Evolutionary conservation across 2,329 filamentous ascomycete species (phyloP).

Genomic region (Ceratocystiopsis sp.): DNA sequence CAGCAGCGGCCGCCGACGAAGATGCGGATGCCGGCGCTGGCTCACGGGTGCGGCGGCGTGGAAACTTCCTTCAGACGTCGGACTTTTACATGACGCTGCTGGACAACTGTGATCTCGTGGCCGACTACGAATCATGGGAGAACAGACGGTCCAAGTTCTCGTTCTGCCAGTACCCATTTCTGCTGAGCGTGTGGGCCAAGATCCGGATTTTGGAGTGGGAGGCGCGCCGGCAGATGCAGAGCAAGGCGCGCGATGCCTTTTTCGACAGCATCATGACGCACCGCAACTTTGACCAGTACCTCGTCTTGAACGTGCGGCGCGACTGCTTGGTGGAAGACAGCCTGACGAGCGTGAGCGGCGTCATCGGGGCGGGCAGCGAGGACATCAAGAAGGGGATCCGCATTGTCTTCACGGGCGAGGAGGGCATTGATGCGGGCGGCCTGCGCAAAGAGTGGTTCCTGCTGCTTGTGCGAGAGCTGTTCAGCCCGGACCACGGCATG

Average conservation of each 20-base stretch:
- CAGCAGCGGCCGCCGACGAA: constrained; percentile 11
- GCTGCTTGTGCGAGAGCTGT: constrained; percentile 72
- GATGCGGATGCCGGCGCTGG: constrained; percentile 15
- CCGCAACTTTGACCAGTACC: constrained; percentile 57
- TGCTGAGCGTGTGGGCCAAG: constrained; percentile 83
- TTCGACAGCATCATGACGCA: constrained; percentile 74
- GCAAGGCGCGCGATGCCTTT: constrained; percentile 74
- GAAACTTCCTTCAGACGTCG: constrained; percentile 59
- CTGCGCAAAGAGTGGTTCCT: constrained; percentile 91
- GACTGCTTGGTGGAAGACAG: constrained; percentile 85
- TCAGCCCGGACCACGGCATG: constrained; percentile 81
- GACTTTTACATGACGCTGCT: constrained; percentile 79
- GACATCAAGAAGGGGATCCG: constrained; percentile 82
- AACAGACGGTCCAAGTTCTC: constrained; percentile 55
- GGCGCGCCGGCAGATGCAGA: constrained; percentile 74
- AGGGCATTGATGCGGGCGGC: constrained; percentile 80
- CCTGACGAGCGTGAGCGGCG: constrained; percentile 66
- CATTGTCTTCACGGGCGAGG: constrained; percentile 75
- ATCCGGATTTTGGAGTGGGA: constrained; percentile 83
- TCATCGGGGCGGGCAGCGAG: constrained; percentile 61
- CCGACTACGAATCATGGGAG: constrained; percentile 82
- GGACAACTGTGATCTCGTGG: constrained; percentile 70
- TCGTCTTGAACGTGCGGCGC: constrained; percentile 59
- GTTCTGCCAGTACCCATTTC: constrained; percentile 85
- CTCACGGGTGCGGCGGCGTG: constrained; percentile 28